A percentile compares a stretch with the other conserved stretches of the same genome.
Conservation (phyloP, 805 yeast species). For the Barnettozyma siamensis region DNA sequence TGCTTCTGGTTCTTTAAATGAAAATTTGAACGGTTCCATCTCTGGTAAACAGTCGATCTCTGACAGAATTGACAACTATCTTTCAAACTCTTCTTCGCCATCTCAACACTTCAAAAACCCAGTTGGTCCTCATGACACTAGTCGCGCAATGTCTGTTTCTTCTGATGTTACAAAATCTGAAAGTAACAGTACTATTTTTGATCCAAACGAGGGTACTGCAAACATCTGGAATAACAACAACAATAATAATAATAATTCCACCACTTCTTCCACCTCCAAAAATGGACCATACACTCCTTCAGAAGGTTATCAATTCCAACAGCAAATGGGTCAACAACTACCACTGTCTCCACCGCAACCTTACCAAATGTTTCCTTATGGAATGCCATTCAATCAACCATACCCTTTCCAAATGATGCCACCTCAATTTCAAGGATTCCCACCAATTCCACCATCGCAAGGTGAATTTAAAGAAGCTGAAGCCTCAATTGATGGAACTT, state of each 20-base stretch:
- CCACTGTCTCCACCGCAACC: slow-evolving; percentile 19
- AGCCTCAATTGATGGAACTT: neutral
- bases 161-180: slow-evolving; percentile 30
- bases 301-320: slow-evolving; percentile 2
- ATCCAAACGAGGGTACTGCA: slow-evolving; percentile 20
- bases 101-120: slow-evolving; percentile 33
- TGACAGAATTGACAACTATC: slow-evolving; percentile 57
- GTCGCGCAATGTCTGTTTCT: slow-evolving; percentile 21
- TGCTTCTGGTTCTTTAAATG: slow-evolving; percentile 26
- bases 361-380: slow-evolving; percentile 31
- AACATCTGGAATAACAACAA: slow-evolving; percentile 41
- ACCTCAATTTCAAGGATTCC: slow-evolving; percentile 16
- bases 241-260: slow-evolving; percentile 48
- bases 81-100: slow-evolving; percentile 38
- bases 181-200: slow-evolving; percentile 29
- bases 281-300: slow-evolving; percentile 32
- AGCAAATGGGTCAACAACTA: slow-evolving; percentile 3
- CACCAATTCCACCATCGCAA: slow-evolving; percentile 10
- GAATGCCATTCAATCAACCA: slow-evolving; percentile 29
- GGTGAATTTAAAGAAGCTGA: slow-evolving; percentile 5
- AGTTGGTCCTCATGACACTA: slow-evolving; percentile 4
- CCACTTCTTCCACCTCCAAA: slow-evolving; percentile 53
- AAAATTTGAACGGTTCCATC: slow-evolving; percentile 20
- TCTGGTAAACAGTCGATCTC: slow-evolving; percentile 25
- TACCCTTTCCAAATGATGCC: slow-evolving; percentile 31